These are phyloP conservation scores for Usnea hakonensis DNA, from an alignment of 495 filamentous ascomycete species.

Conservation along the genomic window DNA sequence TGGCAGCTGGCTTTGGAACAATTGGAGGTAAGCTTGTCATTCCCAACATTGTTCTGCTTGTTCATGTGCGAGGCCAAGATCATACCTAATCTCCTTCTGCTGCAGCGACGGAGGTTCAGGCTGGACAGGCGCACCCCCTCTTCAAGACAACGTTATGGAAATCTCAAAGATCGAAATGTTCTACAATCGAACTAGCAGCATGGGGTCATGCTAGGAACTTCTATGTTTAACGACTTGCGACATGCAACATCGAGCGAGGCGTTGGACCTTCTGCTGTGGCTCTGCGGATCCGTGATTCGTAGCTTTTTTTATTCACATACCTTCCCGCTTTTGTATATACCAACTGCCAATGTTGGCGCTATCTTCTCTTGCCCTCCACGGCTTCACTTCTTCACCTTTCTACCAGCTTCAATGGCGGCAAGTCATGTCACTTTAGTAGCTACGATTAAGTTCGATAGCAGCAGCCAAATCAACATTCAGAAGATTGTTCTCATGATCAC, in stretches of 20 bases:
- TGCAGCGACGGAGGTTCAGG: slow-evolving; percentile 20
- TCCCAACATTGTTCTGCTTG: no score
- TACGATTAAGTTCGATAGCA: no score
- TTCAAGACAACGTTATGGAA: slow-evolving; percentile 17
- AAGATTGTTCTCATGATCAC: no score
- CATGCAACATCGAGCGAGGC: neutral
- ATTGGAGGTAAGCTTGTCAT: slow-evolving; percentile 19
- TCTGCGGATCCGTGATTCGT: neutral
- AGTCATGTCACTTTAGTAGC: no score
- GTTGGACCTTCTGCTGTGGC: neutral
- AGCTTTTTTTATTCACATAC: no score
- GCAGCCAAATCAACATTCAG: no score
- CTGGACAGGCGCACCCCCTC: slow-evolving; percentile 21
- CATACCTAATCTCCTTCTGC: neutral
- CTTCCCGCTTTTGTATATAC: no score
- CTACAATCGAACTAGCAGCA: slow-evolving; percentile 18
- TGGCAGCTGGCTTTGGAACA: slow-evolving; percentile 26
- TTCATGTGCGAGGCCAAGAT: neutral
- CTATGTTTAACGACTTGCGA: neutral
- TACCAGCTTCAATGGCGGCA: no score
- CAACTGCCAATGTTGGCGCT: no score
- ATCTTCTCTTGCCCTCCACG: no score
- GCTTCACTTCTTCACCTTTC: no score
- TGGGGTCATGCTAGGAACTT: slow-evolving; percentile 2
- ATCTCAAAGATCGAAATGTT: slow-evolving; percentile 24